Conservation (phyloP, 2,329 filamentous ascomycete genomes). For the Beauveria sp. region DNA sequence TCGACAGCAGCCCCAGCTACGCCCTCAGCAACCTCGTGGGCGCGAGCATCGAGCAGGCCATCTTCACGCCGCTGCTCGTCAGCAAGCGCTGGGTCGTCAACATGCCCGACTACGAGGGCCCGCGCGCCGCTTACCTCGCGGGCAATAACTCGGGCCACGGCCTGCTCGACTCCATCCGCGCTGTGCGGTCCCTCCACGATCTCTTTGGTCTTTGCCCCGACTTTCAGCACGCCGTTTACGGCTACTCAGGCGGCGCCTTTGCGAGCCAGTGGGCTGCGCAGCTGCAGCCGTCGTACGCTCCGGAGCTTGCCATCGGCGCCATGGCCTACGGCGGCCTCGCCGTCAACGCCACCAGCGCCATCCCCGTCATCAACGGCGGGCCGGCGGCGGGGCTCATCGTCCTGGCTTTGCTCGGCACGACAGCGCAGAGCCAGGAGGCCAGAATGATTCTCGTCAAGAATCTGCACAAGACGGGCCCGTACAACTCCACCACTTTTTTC, state of each 20-base stretch:
- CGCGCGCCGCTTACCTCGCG: constrained; percentile 34
- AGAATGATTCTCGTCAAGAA: not conserved
- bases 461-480: constrained; percentile 2
- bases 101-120: constrained; percentile 40
- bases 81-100: constrained; percentile 35
- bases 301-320: constrained; percentile 39
- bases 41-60: constrained; percentile 12
- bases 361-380: constrained; percentile 26
- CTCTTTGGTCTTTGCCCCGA: constrained; percentile 25
- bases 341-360: constrained; percentile 30
- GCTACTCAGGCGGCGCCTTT: constrained; percentile 48
- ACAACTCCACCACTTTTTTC: constrained; percentile 5
- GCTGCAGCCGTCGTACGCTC: constrained; percentile 43
- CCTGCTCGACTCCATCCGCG: constrained; percentile 37
- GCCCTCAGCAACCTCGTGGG: constrained; percentile 15
- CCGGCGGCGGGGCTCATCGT: constrained; percentile 15
- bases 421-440: constrained; percentile 17
- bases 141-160: constrained; percentile 36
- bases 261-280: constrained; percentile 46
- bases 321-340: constrained; percentile 42
- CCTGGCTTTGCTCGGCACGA: constrained; percentile 17
- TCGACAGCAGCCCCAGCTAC: constrained; percentile 31
- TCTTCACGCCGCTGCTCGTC: constrained; percentile 21
- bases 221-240: constrained; percentile 39
- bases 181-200: constrained; percentile 24